Percentiles rank a stretch among this genome's conserved stretches.
phyloP scores from a whole-genome alignment of 2,329 filamentous ascomycete genomes.

The Phialocephala subalpina region DNA sequence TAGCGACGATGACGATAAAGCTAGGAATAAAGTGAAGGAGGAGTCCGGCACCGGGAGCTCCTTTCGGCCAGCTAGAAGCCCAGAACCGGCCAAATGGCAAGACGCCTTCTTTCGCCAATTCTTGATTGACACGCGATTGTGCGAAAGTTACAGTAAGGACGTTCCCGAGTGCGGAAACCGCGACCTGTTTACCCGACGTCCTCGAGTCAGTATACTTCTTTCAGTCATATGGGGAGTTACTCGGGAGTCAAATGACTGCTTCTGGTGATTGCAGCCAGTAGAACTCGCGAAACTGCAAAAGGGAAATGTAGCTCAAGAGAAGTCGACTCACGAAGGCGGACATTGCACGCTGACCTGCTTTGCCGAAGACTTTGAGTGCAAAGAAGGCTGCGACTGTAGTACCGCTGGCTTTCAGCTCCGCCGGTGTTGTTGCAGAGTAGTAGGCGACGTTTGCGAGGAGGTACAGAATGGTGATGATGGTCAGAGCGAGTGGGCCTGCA shows the following conservation, averaged over 20 bases:
- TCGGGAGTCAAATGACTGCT: no score
- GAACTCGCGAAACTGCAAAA: no score
- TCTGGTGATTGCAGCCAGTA: no score
- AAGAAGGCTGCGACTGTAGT: conserved; percentile 62
- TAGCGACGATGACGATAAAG: conserved; percentile 1
- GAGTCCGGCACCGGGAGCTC: conserved; percentile 28
- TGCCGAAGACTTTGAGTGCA: conserved; percentile 59
- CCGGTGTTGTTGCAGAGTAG: conserved; percentile 63
- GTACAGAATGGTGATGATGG: conserved; percentile 60
- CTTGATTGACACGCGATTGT: conserved; percentile 55
- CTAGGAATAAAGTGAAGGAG: conserved; percentile 8
- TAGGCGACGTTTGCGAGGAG: conserved; percentile 65
- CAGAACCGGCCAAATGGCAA: conserved; percentile 50
- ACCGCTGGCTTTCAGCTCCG: conserved; percentile 59
- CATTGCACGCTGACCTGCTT: neutral
- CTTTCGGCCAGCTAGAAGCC: conserved; percentile 34
- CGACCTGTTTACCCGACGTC: no score
- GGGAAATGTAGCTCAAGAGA: no score
- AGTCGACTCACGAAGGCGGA: conserved; percentile 51
- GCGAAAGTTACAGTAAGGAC: conserved; percentile 57
- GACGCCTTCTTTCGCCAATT: conserved; percentile 55
- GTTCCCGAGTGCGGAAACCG: conserved; percentile 56
- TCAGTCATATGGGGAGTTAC: no score
- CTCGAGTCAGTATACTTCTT: no score
- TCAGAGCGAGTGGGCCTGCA: conserved; percentile 61